Base-by-base conservation (phyloP, 2,329 filamentous ascomycete species). In the Venturiaceae sp. region DNA sequence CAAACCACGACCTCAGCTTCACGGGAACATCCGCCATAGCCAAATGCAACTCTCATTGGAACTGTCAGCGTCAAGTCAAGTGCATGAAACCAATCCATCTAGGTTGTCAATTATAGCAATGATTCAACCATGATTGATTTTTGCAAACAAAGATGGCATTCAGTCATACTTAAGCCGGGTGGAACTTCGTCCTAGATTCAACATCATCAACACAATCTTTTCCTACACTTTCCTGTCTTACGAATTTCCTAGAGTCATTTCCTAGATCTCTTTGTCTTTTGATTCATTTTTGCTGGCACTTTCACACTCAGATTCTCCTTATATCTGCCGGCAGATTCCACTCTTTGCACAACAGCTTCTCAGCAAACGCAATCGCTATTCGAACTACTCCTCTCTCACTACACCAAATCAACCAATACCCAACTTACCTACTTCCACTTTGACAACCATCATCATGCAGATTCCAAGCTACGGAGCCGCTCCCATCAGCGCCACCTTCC, bases 401-500 rank as follows among this genome's bases (percentile, higher is more conserved):
- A 41, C n/a, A 21, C 30, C 23, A 36, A 54, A 34, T 44, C 36
- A 41, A 32, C 23, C 14, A 36, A 21, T 16, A 33, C 13, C 34
- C 41, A 30, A 58, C 62, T 62, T 58, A 47, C 60, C 60, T 57
- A 60, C 62, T 55, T 58, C 37, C 61, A 16, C 33, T 52, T 26
- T 41, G 3, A 54, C n/a, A 34, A 44, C 44, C 26, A 58, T 57
- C 67, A 77, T 65, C 7, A 81, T 81, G 78, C 72, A 75, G 69
- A 68, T 78, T 75, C 83, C 71, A 72, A 79, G 72, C 75, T 86
- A 84, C 71, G 86, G 88, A 66, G 86, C 87, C 69, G 72, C 74
- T 60, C 76, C 76, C 55, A 76, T 94, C 64, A 90, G 88, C 71
- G 83, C 86, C 65, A 87, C 87, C 64, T 95, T 95, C 75, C 84